Conservation (phyloP, 805 yeast genomes). For the Wickerhamomyces alni region DNA sequence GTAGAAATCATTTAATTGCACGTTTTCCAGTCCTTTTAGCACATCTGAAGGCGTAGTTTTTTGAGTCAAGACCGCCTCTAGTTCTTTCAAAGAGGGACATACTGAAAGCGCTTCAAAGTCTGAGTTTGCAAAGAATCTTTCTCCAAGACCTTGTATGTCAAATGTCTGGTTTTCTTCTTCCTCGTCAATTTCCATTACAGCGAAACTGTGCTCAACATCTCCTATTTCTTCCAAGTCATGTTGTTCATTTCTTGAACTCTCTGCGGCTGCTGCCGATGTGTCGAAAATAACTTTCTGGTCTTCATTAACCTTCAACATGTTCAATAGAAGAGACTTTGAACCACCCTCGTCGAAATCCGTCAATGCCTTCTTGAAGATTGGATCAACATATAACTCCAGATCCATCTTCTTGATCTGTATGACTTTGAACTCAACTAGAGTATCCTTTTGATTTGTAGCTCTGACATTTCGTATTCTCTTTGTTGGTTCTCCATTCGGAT, state of each 20-base stretch:
- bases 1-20: slow-evolving; percentile 5
- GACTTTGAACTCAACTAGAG: slow-evolving; percentile 44
- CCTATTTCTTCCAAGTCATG: slow-evolving; percentile 9
- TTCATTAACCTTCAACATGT: slow-evolving; percentile 50
- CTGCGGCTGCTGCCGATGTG: slow-evolving; percentile 33
- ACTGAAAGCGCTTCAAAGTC: slow-evolving; percentile 2
- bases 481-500: slow-evolving; percentile 4
- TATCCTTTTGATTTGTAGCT: slow-evolving; percentile 32
- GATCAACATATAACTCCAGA: slow-evolving; percentile 63
- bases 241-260: slow-evolving; percentile 24
- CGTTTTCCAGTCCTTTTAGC: slow-evolving; percentile 8
- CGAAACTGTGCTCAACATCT: background rate
- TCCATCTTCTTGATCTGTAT: slow-evolving; percentile 52
- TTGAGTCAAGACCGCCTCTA: slow-evolving; percentile 17
- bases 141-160: slow-evolving; percentile 12
- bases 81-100: slow-evolving; percentile 15
- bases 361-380: slow-evolving; percentile 66
- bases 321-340: slow-evolving; percentile 60
- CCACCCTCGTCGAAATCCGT: slow-evolving; percentile 84
- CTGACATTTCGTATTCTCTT: slow-evolving; percentile 23
- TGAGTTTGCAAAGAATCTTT: slow-evolving; percentile 6
- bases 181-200: slow-evolving; percentile 10
- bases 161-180: slow-evolving; percentile 13
- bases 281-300: slow-evolving; percentile 60
- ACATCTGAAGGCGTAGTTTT: slow-evolving; percentile 11